Evolutionary conservation across 2,329 filamentous ascomycete species (phyloP).

Genomic region (Cercospora sp.): DNA sequence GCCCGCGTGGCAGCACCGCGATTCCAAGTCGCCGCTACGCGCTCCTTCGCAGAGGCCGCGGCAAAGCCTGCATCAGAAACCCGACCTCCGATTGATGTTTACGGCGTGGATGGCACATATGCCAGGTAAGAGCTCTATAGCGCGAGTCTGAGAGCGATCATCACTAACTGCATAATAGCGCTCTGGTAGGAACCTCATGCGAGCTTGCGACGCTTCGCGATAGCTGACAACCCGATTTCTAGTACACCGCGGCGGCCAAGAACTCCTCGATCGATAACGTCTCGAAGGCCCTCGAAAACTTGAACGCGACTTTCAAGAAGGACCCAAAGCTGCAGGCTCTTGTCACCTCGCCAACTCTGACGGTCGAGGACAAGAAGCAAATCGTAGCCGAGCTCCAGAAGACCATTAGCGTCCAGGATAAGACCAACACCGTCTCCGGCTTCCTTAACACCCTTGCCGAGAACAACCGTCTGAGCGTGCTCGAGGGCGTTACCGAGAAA

Average conservation of each 20-base stretch:
- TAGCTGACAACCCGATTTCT: constrained; percentile 8
- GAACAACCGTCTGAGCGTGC: constrained; percentile 88
- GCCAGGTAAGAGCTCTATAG: constrained; percentile 48
- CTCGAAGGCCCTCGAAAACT: constrained; percentile 72
- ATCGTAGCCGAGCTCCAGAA: constrained; percentile 88
- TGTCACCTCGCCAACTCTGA: constrained; percentile 78
- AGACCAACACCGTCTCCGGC: constrained; percentile 84
- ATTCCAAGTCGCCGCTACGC: constrained; percentile 63
- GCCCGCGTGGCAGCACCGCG: constrained; percentile 58
- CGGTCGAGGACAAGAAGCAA: constrained; percentile 74
- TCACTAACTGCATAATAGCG: constrained; percentile 74
- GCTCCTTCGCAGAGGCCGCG: constrained; percentile 71
- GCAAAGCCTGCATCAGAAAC: constrained; percentile 57
- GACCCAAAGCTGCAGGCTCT: constrained; percentile 78
- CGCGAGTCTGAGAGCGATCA: not conserved
- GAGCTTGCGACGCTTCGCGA: not conserved
- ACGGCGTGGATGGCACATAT: constrained; percentile 96
- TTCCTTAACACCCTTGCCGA: constrained; percentile 86
- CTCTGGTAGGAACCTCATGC: constrained; percentile 70
- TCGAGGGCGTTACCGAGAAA: constrained; percentile 82
- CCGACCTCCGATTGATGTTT: constrained; percentile 87
- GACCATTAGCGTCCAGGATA: constrained; percentile 67
- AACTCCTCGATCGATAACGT: constrained; percentile 79
- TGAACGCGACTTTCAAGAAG: constrained; percentile 72
- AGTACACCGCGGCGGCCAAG: constrained; percentile 98